These are phyloP conservation scores for Lithohypha guttulata DNA, from an alignment of 2,329 filamentous ascomycete species.

Conservation along the genomic window DNA sequence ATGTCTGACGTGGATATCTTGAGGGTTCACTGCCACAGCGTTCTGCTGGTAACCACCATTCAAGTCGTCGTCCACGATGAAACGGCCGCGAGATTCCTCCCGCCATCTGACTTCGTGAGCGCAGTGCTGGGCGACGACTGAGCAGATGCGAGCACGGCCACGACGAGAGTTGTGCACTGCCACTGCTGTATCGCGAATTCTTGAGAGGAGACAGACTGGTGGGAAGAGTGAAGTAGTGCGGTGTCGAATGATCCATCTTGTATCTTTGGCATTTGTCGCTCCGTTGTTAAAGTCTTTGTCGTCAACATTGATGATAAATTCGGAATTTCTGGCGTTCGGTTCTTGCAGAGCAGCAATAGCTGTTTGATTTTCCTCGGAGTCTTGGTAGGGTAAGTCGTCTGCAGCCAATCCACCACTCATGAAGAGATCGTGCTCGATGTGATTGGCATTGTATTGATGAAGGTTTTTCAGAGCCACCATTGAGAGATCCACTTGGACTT, in stretches of 20 bases:
- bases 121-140: background rate
- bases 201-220: background rate
- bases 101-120: background rate
- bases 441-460: background rate
- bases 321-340: no score
- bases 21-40: no score
- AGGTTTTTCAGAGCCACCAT: background rate
- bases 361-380: no score
- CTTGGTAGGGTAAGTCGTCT: no score
- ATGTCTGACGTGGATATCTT: no score
- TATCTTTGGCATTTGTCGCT: no score
- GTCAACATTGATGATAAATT: no score
- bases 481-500: background rate
- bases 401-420: background rate
- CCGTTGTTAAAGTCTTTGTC: no score
- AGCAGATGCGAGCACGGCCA: background rate
- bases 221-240: no score
- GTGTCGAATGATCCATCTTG: no score
- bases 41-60: no score
- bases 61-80: background rate
- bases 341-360: no score
- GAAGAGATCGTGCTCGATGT: background rate
- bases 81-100: background rate
- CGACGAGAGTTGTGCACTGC: background rate
- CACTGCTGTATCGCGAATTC: background rate